Percentiles rank a stretch among this genome's conserved stretches.
Evolutionary conservation across 225 moss, liverwort and hornwort species (phyloP).

Genomic region (Pseudoscleropodium purum): DNA sequence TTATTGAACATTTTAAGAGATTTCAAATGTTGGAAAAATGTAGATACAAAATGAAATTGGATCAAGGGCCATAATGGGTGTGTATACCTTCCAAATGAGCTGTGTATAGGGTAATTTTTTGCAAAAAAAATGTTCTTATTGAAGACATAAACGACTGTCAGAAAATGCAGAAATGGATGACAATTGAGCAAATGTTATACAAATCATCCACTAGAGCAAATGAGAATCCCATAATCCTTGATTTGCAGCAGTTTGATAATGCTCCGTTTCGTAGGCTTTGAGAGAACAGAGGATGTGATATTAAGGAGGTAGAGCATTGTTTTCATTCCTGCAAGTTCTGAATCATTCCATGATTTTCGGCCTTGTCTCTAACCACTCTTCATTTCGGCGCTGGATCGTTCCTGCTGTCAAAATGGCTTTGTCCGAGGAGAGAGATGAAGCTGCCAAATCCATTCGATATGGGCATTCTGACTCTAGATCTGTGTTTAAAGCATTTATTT

Average conservation of each 20-base stretch:
- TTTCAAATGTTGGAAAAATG: neutral
- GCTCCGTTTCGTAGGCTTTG: neutral
- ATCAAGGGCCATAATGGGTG: neutral
- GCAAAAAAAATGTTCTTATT: rapidly evolving
- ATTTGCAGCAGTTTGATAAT: neutral
- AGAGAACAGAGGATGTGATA: neutral
- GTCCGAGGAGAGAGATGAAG: neutral
- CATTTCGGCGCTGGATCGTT: neutral
- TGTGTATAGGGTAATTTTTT: neutral
- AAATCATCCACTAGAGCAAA: neutral
- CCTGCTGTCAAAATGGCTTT: neutral
- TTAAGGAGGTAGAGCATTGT: neutral
- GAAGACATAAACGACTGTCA: rapidly evolving
- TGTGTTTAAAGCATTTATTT: neutral
- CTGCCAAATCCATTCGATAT: neutral
- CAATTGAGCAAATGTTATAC: neutral
- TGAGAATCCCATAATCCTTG: neutral
- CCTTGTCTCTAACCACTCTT: neutral
- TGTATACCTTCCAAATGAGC: rapidly evolving
- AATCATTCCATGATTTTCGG: neutral
- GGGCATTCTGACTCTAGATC: neutral
- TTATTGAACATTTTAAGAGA: neutral
- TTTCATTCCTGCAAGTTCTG: neutral
- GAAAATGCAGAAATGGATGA: too few species aligned
- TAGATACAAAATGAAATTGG: neutral